Conservation (phyloP, 2,329 filamentous ascomycete species). For the Dichotomopilus funicola region DNA sequence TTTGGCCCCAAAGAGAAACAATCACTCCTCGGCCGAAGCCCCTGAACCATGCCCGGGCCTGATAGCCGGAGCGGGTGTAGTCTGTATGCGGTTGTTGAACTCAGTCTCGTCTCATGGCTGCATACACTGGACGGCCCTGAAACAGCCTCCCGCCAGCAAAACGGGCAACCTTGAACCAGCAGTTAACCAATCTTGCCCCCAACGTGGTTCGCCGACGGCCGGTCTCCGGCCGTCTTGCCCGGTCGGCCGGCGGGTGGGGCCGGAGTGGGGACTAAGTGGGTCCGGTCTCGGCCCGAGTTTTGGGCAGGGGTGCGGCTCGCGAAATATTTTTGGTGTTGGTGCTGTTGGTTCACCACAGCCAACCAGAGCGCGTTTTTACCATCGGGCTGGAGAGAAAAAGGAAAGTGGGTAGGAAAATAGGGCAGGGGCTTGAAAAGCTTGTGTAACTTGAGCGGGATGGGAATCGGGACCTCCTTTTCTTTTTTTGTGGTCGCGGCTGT, state of each 20-base stretch:
- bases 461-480: too few species aligned
- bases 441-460: too few species aligned
- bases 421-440: too few species aligned
- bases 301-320: not conserved
- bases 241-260: not conserved
- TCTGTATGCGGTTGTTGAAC: too few species aligned
- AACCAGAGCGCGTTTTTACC: not conserved
- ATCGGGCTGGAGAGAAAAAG: not conserved
- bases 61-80: too few species aligned
- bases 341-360: not conserved
- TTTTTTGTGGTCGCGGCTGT: too few species aligned
- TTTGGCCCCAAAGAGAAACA: too few species aligned
- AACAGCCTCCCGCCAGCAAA: not conserved
- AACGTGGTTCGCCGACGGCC: too few species aligned
- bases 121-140: not conserved
- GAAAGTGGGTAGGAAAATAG: not conserved
- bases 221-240: not conserved
- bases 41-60: too few species aligned
- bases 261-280: not conserved
- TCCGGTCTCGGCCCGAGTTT: not conserved
- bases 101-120: not conserved
- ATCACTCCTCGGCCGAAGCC: too few species aligned
- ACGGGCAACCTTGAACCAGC: too few species aligned
- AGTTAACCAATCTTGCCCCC: too few species aligned
- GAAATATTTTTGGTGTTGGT: not conserved